Percentiles rank a stretch among this genome's conserved stretches.
Conservation (phyloP, 1,284 basidiomycete species). For the Cryptococcus sp. region DNA sequence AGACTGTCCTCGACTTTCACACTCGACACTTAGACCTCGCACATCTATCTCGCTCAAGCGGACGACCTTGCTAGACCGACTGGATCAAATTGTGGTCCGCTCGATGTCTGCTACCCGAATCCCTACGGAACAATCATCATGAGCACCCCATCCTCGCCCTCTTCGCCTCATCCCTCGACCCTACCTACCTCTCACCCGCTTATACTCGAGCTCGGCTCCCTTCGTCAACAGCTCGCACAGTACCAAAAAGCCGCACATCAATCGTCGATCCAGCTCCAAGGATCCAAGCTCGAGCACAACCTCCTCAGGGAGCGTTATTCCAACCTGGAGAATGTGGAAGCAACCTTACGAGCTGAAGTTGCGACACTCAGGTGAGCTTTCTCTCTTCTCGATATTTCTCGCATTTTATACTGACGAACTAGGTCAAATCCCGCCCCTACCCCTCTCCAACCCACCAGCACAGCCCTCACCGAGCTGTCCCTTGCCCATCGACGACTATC, state of each 20-base stretch:
- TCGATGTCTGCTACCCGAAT: too few relatives aligned
- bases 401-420: too few relatives aligned
- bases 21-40: too few relatives aligned
- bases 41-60: too few relatives aligned
- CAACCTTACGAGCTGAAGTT: slow-evolving; percentile 32
- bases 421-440: slow-evolving; percentile 32
- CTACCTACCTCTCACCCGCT: slow-evolving; percentile 54
- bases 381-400: too few relatives aligned
- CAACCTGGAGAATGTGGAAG: slow-evolving; percentile 38
- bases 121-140: not conserved
- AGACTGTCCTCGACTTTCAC: too few relatives aligned
- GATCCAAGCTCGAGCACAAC: slow-evolving; percentile 39
- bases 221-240: slow-evolving; percentile 58
- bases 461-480: slow-evolving; percentile 41
- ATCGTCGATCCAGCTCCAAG: slow-evolving; percentile 43
- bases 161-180: not conserved
- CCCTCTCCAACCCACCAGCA: slow-evolving; percentile 24
- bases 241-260: slow-evolving; percentile 52
- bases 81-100: too few relatives aligned
- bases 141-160: not conserved
- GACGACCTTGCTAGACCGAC: too few relatives aligned
- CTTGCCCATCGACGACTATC: slow-evolving; percentile 46
- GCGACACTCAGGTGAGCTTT: slow-evolving; percentile 34
- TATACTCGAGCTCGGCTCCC: slow-evolving; percentile 57
- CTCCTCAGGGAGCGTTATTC: slow-evolving; percentile 39